Evolutionary conservation across 441 rosid genomes (phyloP).

Genomic region (Dalechampia spathulata): DNA sequence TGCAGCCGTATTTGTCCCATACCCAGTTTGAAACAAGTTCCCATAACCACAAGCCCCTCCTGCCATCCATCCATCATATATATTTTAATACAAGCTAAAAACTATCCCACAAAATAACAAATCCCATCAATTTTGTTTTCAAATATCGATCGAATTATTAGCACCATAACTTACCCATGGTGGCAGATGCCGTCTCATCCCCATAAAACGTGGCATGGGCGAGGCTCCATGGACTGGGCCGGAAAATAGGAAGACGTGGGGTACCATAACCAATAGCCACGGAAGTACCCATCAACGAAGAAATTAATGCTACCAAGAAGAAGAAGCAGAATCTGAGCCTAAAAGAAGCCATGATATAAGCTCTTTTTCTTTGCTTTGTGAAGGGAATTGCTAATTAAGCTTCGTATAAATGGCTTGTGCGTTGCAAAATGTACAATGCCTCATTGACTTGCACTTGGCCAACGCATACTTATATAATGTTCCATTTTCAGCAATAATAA

Average conservation of each 20-base stretch:
- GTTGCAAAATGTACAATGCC: constrained; percentile 9
- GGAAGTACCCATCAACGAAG: constrained; percentile 22
- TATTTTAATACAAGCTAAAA: too few relatives aligned
- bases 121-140: too few relatives aligned
- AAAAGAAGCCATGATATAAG: constrained; percentile 44
- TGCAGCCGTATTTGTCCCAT: constrained; percentile 60
- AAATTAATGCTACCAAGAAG: constrained; percentile 14
- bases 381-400: background rate
- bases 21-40: constrained; percentile 52
- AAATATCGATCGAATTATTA: background rate
- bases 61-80: constrained; percentile 6
- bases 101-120: too few relatives aligned
- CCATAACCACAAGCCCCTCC: constrained; percentile 96
- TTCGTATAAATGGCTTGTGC: too few relatives aligned
- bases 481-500: constrained; percentile 3
- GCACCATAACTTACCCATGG: constrained; percentile 44
- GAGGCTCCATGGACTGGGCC: constrained; percentile 44
- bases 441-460: constrained; percentile 18
- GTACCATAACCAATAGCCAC: constrained; percentile 18
- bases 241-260: constrained; percentile 13
- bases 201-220: constrained; percentile 92
- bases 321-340: constrained; percentile 20
- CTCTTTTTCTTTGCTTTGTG: background rate
- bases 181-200: constrained; percentile 63
- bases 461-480: constrained; percentile 20